Conservation (phyloP, 116 monocot genomes). For the Cymodocea nodosa region DNA sequence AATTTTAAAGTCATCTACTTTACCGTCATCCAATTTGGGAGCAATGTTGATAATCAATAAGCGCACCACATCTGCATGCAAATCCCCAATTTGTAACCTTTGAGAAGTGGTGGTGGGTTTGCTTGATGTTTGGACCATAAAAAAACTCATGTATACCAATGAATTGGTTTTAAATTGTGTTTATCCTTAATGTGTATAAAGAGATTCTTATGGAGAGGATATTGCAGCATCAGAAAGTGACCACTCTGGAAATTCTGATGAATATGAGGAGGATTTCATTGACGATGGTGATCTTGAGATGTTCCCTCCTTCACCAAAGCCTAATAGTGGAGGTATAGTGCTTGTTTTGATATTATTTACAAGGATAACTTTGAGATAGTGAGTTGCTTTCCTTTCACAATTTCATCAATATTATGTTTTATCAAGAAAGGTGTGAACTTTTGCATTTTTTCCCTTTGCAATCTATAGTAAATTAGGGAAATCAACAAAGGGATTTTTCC, state of each 20-base stretch:
- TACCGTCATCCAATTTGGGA: too few relatives aligned
- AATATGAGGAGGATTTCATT: constrained; percentile 75
- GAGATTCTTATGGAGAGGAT: constrained; percentile 86
- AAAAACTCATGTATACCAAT: background rate
- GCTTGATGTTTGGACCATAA: background rate
- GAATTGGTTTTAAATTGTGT: background rate
- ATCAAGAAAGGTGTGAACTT: too few relatives aligned
- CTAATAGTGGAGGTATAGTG: constrained; percentile 64
- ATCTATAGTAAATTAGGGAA: too few relatives aligned
- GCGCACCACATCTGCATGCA: too few relatives aligned
- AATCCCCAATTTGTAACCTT: too few relatives aligned
- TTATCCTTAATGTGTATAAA: constrained; percentile 29
- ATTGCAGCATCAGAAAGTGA: constrained; percentile 41
- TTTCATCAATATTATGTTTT: too few relatives aligned
- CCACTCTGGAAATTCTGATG: constrained; percentile 15
- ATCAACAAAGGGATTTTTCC: too few relatives aligned
- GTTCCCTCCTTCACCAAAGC: constrained; percentile 25
- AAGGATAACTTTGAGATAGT: background rate
- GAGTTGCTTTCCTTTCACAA: background rate
- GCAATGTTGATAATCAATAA: too few relatives aligned
- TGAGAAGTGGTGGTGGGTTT: background rate
- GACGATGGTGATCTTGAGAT: constrained; percentile 49
- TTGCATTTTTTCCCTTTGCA: too few relatives aligned
- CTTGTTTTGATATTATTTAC: background rate
- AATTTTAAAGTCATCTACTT: too few relatives aligned